Evolutionary conservation across 441 rosid genomes (phyloP).

Genomic region (Gossypium gossypioides): DNA sequence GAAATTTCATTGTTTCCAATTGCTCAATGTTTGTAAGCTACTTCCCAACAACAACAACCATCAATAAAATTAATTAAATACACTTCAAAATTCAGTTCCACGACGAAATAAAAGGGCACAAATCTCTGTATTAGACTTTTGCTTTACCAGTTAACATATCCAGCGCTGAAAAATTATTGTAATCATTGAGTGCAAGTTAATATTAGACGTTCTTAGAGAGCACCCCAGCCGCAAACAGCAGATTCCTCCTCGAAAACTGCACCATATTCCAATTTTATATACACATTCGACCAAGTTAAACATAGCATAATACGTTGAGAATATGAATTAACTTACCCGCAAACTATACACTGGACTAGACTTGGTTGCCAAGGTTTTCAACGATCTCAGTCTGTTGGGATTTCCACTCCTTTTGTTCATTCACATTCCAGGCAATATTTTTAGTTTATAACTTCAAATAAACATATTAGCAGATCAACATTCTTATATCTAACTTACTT

Average conservation of each 20-base stretch:
- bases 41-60: too few relatives aligned
- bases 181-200: not conserved
- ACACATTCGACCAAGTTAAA: not conserved
- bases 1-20: too few relatives aligned
- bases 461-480: not conserved
- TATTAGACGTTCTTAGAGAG: constrained; percentile 32
- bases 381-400: constrained; percentile 59
- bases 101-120: not conserved
- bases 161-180: too few relatives aligned
- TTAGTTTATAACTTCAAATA: not conserved
- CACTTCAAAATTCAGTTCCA: not conserved
- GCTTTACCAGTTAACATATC: not conserved
- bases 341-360: constrained; percentile 68
- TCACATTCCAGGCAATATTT: not conserved
- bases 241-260: constrained; percentile 81
- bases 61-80: not conserved
- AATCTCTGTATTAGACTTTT: not conserved
- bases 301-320: not conserved
- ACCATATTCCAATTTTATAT: not conserved
- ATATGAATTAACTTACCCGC: constrained; percentile 36
- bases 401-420: constrained; percentile 47
- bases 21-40: too few relatives aligned
- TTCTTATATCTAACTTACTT: constrained; percentile 36
- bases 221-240: constrained; percentile 76
- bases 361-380: constrained; percentile 80